Evolutionary conservation across 352 stramenopile species (phyloP), one percentile per base, ranked within the genome.

Genomic region (Pythium brachiatum): DNA sequence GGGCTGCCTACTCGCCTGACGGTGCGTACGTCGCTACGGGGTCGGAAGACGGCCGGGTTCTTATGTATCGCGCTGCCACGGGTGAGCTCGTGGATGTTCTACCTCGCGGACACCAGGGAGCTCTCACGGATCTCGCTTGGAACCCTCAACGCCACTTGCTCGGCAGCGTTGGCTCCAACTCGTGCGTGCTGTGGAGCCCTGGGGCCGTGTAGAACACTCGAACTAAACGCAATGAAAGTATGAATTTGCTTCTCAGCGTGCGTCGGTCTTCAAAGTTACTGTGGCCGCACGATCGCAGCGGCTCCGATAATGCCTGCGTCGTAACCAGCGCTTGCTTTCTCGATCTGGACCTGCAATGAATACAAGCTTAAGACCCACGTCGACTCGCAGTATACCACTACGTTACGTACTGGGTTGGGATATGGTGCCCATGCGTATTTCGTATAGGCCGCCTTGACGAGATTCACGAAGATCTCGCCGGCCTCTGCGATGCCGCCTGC

Each of bases 81-180:
- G 86, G 86, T 39, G 76, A 90, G 63, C 69, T 76, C 9, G 72
- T 90, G 44, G 75, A 88, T 39, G 69, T 74, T 6, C 61, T 92
- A 23, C 67, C 79, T 3, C 69, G 75, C 20, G 82, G 79, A 9
- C 86, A 95, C 60, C 70, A 84, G 34, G 86, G 86, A 2, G 73
- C 79, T 2, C 68, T 93, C 29, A 47, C 80, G 1, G 84, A 90
- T 52, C 32, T 95, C 52, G 75, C 91, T 53, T 93, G 86, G 86
- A 95, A 92, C 54, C 86, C 86, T 39, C 88, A 91, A 61, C 81
- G 86, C n/a, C 86, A 95, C 44, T 68, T 95, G 53, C 36, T 95
- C 56, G 84, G 68, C 18, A 92, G 73, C 53, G 76, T 81, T 12
- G 84, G 86, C 8, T 73, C 71, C 13, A 95, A 92, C 60, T 90